These are phyloP conservation scores for Zasmidium angulare DNA, from an alignment of 2,329 filamentous ascomycete genomes.

Conservation along the genomic window DNA sequence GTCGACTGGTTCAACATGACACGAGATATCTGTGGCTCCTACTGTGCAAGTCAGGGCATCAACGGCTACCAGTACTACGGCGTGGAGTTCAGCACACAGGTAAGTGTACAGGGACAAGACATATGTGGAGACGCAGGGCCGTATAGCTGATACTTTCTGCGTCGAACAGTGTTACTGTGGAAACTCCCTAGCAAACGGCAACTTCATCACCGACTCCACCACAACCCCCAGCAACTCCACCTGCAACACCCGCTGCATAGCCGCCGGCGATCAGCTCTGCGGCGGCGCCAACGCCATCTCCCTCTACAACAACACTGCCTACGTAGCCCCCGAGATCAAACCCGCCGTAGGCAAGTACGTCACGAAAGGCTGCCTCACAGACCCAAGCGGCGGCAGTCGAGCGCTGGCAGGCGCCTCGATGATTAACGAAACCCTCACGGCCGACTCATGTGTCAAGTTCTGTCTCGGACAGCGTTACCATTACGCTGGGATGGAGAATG, in stretches of 20 bases:
- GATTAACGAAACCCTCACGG: constrained; percentile 23
- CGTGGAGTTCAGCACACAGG: constrained; percentile 31
- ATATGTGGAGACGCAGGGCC: too few relatives aligned
- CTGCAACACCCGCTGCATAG: constrained; percentile 30
- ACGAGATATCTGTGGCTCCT: constrained; percentile 29
- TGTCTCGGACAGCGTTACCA: constrained; percentile 30
- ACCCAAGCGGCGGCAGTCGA: constrained; percentile 21
- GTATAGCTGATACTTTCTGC: too few relatives aligned
- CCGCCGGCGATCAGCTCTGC: constrained; percentile 29
- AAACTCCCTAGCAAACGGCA: constrained; percentile 15
- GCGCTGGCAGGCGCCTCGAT: constrained; percentile 20
- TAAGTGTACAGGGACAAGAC: too few relatives aligned
- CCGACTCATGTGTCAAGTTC: constrained; percentile 31
- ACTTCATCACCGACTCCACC: constrained; percentile 15
- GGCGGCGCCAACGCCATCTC: constrained; percentile 32
- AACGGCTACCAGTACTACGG: constrained; percentile 33
- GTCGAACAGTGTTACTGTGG: constrained; percentile 39
- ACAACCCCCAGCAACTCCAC: constrained; percentile 19
- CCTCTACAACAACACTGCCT: constrained; percentile 27
- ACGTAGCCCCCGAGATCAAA: constrained; percentile 19
- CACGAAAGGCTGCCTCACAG: constrained; percentile 25
- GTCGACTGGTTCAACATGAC: constrained; percentile 26
- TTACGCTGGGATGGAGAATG: constrained; percentile 30
- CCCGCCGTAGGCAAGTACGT: constrained; percentile 26
- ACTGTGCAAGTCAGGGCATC: constrained; percentile 21